These are phyloP conservation scores for Saussurea involucrata DNA, from an alignment of 129 eudicot genomes.

Conservation along the genomic window DNA sequence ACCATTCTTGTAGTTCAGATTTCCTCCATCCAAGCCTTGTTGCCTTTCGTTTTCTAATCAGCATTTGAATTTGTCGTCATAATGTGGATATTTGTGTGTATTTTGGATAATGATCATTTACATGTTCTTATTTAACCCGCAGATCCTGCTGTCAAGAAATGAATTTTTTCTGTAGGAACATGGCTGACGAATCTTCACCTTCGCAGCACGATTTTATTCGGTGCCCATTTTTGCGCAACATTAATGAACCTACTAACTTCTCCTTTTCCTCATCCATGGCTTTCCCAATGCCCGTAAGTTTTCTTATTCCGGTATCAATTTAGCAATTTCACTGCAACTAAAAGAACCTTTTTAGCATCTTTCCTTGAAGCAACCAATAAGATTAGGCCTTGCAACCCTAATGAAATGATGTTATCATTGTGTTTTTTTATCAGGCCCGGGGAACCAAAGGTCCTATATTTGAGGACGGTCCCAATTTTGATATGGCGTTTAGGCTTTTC, in stretches of 20 bases:
- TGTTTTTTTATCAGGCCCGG: slow-evolving; percentile 41
- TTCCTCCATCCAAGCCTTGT: not conserved
- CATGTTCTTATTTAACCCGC: slow-evolving; percentile 8
- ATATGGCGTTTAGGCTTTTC: slow-evolving; percentile 86
- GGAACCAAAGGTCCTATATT: slow-evolving; percentile 92
- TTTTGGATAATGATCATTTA: not conserved
- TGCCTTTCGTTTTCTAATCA: not conserved
- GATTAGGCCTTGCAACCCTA: not conserved
- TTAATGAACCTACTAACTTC: slow-evolving; percentile 89
- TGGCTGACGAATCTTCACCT: slow-evolving; percentile 51
- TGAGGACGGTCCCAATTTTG: slow-evolving; percentile 98
- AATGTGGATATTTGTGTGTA: not conserved
- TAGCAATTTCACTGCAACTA: not conserved
- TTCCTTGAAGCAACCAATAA: not conserved
- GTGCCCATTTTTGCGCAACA: slow-evolving; percentile 91
- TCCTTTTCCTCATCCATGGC: slow-evolving; percentile 71
- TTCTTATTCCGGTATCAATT: not conserved
- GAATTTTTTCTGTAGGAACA: slow-evolving; percentile 58
- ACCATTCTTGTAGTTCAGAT: not conserved
- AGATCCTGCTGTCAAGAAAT: slow-evolving; percentile 41
- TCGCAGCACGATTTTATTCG: slow-evolving; percentile 54
- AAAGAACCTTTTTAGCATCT: not conserved
- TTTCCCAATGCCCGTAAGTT: slow-evolving; percentile 75
- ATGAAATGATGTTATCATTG: not conserved
- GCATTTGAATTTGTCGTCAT: not conserved